These are phyloP conservation scores for Phlebiopsis gigantea DNA, from an alignment of 768 basidiomycete genomes.

Conservation along the genomic window DNA sequence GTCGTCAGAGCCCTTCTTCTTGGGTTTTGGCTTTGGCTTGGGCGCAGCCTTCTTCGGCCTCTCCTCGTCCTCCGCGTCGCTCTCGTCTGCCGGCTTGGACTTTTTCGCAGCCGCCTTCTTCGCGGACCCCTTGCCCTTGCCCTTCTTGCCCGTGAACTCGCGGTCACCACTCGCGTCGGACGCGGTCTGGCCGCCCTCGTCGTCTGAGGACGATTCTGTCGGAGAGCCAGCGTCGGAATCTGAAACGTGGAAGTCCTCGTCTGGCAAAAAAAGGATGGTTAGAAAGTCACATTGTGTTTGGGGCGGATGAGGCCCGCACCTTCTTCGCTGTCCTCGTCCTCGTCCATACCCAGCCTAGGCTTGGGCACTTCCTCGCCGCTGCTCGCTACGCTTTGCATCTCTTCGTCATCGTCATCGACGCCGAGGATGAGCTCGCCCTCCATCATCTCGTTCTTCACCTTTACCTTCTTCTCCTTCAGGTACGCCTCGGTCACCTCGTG, in stretches of 20 bases:
- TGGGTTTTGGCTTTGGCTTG: constrained; percentile 44
- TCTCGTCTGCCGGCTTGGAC: constrained; percentile 21
- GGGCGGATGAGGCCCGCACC: constrained; percentile 34
- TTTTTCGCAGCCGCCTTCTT: constrained; percentile 30
- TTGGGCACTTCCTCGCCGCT: constrained; percentile 58
- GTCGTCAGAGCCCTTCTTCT: constrained; percentile 36
- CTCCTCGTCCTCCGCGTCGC: constrained; percentile 34
- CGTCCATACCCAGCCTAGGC: constrained; percentile 55
- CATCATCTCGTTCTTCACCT: constrained; percentile 93
- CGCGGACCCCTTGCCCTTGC: constrained; percentile 31
- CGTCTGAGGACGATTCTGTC: constrained; percentile 61
- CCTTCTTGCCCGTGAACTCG: constrained; percentile 44
- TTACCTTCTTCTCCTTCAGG: constrained; percentile 85
- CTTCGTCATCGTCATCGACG: constrained; percentile 69
- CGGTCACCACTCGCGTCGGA: constrained; percentile 83
- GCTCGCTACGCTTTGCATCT: constrained; percentile 77
- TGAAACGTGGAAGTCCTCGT: constrained; percentile 88
- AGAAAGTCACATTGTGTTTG: background rate
- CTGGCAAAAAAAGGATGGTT: constrained; percentile 31
- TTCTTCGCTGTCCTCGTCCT: constrained; percentile 69
- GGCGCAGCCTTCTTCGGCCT: constrained; percentile 41
- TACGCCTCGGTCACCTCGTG: constrained; percentile 82
- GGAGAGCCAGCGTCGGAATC: constrained; percentile 88
- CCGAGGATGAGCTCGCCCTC: constrained; percentile 77
- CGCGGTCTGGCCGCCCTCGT: constrained; percentile 70